Percentiles rank a stretch among this genome's conserved stretches.
Conservation (phyloP, 2,329 filamentous ascomycete genomes). For the Rhynchosporium secalis region DNA sequence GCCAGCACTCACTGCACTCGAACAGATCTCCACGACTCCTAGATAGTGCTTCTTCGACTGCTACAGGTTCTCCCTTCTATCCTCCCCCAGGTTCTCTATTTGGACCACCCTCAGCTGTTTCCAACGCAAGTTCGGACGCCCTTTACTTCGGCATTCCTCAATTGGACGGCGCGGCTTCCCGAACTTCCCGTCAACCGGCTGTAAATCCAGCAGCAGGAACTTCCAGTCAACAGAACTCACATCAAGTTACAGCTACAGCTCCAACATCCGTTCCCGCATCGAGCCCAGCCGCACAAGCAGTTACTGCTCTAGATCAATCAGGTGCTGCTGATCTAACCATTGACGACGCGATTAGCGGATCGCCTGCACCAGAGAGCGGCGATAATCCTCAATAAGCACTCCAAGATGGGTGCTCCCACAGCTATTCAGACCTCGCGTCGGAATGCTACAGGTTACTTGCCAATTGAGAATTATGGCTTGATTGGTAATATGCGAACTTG, state of each 20-base stretch:
- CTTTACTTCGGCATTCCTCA: background rate
- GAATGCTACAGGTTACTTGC: slow-evolving; percentile 37
- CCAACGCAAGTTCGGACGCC: background rate
- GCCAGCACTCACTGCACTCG: background rate
- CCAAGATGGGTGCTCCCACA: slow-evolving; percentile 25
- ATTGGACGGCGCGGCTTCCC: background rate
- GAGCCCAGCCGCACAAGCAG: background rate
- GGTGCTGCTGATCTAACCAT: background rate
- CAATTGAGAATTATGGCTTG: slow-evolving; percentile 75
- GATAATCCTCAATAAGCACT: slow-evolving; percentile 7
- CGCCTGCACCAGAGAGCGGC: background rate
- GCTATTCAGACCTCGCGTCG: slow-evolving; percentile 28
- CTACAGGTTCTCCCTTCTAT: background rate
- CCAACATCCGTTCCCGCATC: background rate
- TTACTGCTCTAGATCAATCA: slow-evolving; percentile 1
- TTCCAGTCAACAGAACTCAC: background rate
- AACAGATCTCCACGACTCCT: background rate
- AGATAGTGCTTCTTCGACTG: background rate
- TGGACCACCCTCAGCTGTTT: background rate
- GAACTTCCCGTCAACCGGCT: background rate
- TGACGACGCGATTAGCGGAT: background rate
- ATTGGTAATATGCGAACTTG: slow-evolving; percentile 81
- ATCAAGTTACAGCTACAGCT: slow-evolving; percentile 6
- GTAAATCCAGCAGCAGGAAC: background rate
- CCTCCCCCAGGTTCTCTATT: background rate